phyloP scores from a whole-genome alignment of 129 eudicot species.

The Helichrysum umbraculigerum region DNA sequence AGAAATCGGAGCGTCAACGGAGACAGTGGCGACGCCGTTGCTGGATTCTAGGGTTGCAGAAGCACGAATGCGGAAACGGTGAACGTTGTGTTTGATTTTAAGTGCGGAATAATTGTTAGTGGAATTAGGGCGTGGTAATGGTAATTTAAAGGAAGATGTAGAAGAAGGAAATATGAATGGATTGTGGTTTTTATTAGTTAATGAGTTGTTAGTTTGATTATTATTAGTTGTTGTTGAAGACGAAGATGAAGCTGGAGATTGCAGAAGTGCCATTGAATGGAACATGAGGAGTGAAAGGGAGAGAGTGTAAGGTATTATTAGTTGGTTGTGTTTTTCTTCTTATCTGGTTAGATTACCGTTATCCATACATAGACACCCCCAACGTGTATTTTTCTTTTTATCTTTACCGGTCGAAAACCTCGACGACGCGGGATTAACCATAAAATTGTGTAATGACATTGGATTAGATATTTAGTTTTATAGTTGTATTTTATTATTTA shows the following conservation, averaged over 20 bases:
- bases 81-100: conserved; percentile 36
- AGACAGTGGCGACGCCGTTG: conserved; percentile 62
- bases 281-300: background rate
- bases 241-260: conserved; percentile 19
- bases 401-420: no score
- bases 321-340: background rate
- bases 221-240: background rate
- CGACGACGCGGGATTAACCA: no score
- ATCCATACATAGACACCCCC: background rate
- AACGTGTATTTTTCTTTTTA: background rate
- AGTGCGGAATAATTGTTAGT: conserved; percentile 24
- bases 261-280: conserved; percentile 38
- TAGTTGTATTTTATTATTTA: no score
- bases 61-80: conserved; percentile 53
- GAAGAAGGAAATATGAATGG: conserved; percentile 35
- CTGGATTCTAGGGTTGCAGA: conserved; percentile 65
- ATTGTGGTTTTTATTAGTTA: conserved; percentile 17
- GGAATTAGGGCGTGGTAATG: conserved; percentile 21
- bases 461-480: no score
- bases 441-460: no score
- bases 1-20: conserved; percentile 19
- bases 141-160: conserved; percentile 23
- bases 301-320: background rate
- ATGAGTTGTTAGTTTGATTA: background rate
- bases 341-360: conserved; percentile 7